Evolutionary conservation across 352 stramenopile genomes (phyloP), one percentile per base, ranked within the genome.

Genomic region (Phytophthora lateralis): DNA sequence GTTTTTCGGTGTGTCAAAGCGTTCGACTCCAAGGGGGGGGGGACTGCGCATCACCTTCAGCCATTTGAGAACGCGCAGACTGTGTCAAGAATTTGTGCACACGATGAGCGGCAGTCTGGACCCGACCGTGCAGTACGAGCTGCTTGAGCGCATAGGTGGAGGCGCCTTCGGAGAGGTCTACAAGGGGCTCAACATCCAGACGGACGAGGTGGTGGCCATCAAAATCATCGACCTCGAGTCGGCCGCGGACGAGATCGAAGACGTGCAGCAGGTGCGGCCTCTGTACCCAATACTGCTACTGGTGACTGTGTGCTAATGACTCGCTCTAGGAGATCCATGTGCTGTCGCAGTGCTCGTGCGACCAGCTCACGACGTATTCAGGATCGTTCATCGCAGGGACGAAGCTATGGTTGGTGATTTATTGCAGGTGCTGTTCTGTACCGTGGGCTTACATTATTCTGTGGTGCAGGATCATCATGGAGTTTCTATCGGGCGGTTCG

Each of bases 391-490:
- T 93, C 55, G 73, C 88, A 11, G 87, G 80, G 30, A 88, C 83
- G 38, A 89, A 93, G 59, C 62, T 96, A 7, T 96, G 87, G 87
- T 91, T 17, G 2, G 60, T 58, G 15, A 11, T 30, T 38, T 17
- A 39, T 18, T 34, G 15, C 9, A 14, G 15, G 45, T 11, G 8
- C 6, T 27, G 14, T 4, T 47, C 11, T 44, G 32, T 18, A 2
- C 14, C 32, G 29, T 11, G 8, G 30, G 14, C 15, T 60, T 15
- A 52, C 32, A 35, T 10, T 17, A 20, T n/a, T 4, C 38, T 52
- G 6, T 57, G n/a, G 20, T 60, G 58, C 10, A 91, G 88, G 76
- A 98, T 98, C 65, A 85, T 97, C 43, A 97, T 98, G 88, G 96
- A 98, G 62, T 97, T 92, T 69, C 88, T 98, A 34, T 83, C 95